Percentiles rank a stretch among this genome's conserved stretches.
These are phyloP conservation scores for Persicaria tinctoria DNA, from an alignment of 148 eudicot genomes.

Conservation along the genomic window DNA sequence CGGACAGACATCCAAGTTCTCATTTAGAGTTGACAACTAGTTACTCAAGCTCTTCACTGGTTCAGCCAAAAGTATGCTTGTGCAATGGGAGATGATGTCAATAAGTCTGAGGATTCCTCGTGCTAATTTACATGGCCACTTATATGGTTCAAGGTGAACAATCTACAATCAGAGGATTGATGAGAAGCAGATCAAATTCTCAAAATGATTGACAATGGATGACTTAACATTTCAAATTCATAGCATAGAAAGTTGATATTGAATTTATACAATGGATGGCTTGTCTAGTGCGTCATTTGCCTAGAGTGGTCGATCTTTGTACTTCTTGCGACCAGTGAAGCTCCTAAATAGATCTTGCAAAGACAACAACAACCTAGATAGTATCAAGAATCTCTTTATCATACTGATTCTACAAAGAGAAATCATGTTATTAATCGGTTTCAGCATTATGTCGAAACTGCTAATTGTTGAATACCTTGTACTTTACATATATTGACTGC, in stretches of 20 bases:
- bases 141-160: slow-evolving; percentile 83
- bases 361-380: background rate
- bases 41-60: slow-evolving; percentile 42
- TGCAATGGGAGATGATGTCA: slow-evolving; percentile 51
- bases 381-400: background rate
- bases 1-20: slow-evolving; percentile 62
- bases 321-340: slow-evolving; percentile 85
- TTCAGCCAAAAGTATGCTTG: slow-evolving; percentile 90
- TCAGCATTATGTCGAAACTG: background rate
- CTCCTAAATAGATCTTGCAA: slow-evolving; percentile 89
- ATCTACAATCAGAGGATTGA: slow-evolving; percentile 21
- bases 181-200: slow-evolving; percentile 15
- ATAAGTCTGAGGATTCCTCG: slow-evolving; percentile 79
- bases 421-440: background rate
- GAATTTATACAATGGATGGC: slow-evolving; percentile 51
- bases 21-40: slow-evolving; percentile 37
- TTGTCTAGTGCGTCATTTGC: slow-evolving; percentile 63
- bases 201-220: background rate
- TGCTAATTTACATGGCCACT: slow-evolving; percentile 95
- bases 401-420: background rate
- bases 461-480: slow-evolving; percentile 39
- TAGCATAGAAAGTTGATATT: background rate
- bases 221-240: too few species aligned
- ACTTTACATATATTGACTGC: slow-evolving; percentile 77
- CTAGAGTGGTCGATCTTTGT: slow-evolving; percentile 88